Conservation (phyloP, 257 asterid genomes). For the Avicennia marina region DNA sequence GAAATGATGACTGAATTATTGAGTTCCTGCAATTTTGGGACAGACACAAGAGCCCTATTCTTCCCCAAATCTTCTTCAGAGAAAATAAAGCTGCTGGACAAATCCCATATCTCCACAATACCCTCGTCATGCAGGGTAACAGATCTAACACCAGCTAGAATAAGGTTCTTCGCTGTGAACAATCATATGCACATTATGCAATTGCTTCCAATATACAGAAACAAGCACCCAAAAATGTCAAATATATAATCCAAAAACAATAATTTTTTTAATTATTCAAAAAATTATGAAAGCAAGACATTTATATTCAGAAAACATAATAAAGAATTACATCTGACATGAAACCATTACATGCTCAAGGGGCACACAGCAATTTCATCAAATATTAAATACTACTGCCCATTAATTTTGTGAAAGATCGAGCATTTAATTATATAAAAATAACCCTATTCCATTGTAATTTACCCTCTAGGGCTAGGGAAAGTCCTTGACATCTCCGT, state of each 20-base stretch:
- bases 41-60: slow-evolving; percentile 39
- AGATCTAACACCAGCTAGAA: slow-evolving; percentile 52
- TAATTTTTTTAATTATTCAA: too few relatives aligned
- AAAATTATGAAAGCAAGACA: too few relatives aligned
- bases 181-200: slow-evolving; percentile 1
- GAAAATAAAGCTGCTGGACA: slow-evolving; percentile 37
- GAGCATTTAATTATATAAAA: too few relatives aligned
- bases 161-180: slow-evolving; percentile 40
- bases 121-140: slow-evolving; percentile 47
- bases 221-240: not conserved
- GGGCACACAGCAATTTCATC: too few relatives aligned
- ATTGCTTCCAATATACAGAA: not conserved
- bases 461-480: too few relatives aligned
- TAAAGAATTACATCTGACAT: too few relatives aligned
- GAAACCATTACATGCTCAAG: too few relatives aligned
- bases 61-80: slow-evolving; percentile 47
- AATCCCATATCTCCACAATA: slow-evolving; percentile 46
- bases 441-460: not conserved
- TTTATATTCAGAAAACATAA: too few relatives aligned
- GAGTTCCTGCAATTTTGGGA: slow-evolving; percentile 36
- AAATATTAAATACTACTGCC: too few relatives aligned
- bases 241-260: too few relatives aligned
- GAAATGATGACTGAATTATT: slow-evolving; percentile 34
- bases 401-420: too few relatives aligned
- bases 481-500: not conserved